phyloP scores from a whole-genome alignment of 768 basidiomycete species.

The Lepiota brunneoincarnata region DNA sequence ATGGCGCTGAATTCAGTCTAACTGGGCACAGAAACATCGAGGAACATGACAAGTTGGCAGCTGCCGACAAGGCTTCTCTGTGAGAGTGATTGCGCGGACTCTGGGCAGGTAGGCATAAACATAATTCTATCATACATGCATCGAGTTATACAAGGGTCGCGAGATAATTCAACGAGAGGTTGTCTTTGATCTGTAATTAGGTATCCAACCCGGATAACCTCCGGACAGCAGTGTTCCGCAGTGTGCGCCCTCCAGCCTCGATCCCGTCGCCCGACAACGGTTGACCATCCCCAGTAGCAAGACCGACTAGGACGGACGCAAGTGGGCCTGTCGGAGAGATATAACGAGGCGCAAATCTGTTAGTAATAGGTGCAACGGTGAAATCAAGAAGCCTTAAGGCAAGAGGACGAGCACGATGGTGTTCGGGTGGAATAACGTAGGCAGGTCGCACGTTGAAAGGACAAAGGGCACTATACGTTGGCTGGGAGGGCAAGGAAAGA shows the following conservation, averaged over 20 bases:
- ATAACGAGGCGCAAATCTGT: constrained; percentile 2
- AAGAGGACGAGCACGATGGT: constrained; percentile 2
- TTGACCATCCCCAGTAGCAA: constrained; percentile 22
- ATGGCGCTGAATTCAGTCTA: neutral
- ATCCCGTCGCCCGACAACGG: constrained; percentile 20
- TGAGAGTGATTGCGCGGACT: neutral
- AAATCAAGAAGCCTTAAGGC: neutral
- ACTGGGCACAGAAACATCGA: constrained; percentile 59
- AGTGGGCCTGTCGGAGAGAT: constrained; percentile 19
- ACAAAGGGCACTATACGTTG: constrained; percentile 14
- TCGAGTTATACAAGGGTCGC: too few relatives aligned
- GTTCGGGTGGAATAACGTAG: neutral
- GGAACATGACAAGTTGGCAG: constrained; percentile 67
- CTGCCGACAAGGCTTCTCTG: constrained; percentile 29
- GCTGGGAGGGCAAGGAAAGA: constrained; percentile 12
- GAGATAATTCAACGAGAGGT: too few relatives aligned
- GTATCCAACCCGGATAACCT: neutral
- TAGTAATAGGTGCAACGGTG: neutral
- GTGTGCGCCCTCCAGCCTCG: constrained; percentile 18
- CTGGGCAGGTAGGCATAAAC: neutral
- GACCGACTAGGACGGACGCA: constrained; percentile 18
- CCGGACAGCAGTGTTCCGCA: constrained; percentile 6
- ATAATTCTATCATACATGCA: neutral
- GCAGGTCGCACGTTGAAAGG: constrained; percentile 22
- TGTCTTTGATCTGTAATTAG: neutral